Base-by-base conservation (phyloP, 139 green algal species). In the Penium margaritaceum region DNA sequence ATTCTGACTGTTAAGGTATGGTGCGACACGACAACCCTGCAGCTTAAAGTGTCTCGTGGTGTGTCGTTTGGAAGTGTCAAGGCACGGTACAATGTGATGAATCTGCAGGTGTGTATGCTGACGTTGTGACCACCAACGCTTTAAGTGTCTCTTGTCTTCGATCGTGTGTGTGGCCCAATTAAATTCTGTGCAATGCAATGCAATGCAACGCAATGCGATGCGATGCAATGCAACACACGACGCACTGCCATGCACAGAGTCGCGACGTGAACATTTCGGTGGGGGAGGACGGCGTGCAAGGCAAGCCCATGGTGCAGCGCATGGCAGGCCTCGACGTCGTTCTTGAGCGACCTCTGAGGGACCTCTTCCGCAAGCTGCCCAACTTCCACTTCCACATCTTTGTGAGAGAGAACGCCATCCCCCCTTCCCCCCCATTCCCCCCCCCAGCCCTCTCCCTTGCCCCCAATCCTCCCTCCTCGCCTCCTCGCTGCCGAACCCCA, bases 231-330 rank as follows among this genome's bases (percentile, higher is more conserved):
- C n/a, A n/a, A n/a, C n/a, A n/a, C n/a, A n/a, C n/a, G n/a, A n/a
- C n/a, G n/a, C n/a, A n/a, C n/a, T n/a, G n/a, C n/a, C n/a, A n/a
- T n/a, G n/a, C n/a, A n/a, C 72, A 79, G 72, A 69, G 24, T 3
- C 46, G 21, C n/a, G 73, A 76, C 64, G 15, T 68, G 29, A 67
- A 76, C 54, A 12, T 80, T 3, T 55, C 12, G 32, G 73, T 76
- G 73, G 64, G 64, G 21, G 15, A 76, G 30, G 55, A 66, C 6
- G 82, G 78, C 9, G 21, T 32, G 17, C 66, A 57, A 1, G 84
- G 84, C 29, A 15, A 71, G 51, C 94, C 90, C 78, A 43, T 95
- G 29, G 84, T 95, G 61, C 63, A 82, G 74, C 85, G 41, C 71
- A 84, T 60, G 0, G 47, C 76, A 3, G 84, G 81, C 41, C 35